phyloP scores from a whole-genome alignment of 805 yeast species.

The Metschnikowia similis region DNA sequence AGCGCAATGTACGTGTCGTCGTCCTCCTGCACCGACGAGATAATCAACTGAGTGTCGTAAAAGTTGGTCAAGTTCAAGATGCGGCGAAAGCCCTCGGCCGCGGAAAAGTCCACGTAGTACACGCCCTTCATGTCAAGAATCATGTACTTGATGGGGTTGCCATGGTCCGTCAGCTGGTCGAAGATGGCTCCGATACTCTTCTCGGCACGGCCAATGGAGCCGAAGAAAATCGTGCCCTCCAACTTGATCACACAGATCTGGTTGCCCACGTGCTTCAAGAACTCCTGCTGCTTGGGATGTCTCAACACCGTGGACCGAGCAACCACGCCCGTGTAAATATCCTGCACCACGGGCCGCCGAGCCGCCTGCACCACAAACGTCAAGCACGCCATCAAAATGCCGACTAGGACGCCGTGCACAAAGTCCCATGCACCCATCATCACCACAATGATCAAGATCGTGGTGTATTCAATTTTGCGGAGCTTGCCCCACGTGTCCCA shows the following conservation, averaged over 20 bases:
- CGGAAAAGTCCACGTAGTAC: conserved; percentile 81
- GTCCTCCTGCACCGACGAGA: conserved; percentile 71
- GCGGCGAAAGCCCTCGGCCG: conserved; percentile 91
- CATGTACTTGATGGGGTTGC: conserved; percentile 69
- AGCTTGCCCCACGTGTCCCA: conserved; percentile 80
- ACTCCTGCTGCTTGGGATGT: conserved; percentile 84
- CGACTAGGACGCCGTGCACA: conserved; percentile 87
- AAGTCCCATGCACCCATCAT: conserved; percentile 96
- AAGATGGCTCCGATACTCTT: conserved; percentile 61
- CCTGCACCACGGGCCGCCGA: conserved; percentile 72
- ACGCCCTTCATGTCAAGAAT: conserved; percentile 84
- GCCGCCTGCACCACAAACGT: conserved; percentile 95
- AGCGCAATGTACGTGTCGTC: conserved; percentile 67
- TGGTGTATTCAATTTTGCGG: conserved; percentile 71
- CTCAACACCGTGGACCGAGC: conserved; percentile 91
- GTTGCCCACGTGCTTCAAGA: conserved; percentile 78
- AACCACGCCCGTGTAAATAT: conserved; percentile 78
- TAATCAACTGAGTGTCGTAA: conserved; percentile 63
- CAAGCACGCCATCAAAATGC: conserved; percentile 85
- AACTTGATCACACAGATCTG: conserved; percentile 85
- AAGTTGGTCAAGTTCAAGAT: conserved; percentile 73
- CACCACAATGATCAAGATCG: conserved; percentile 80
- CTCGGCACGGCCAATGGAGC: conserved; percentile 92
- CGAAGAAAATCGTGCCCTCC: conserved; percentile 88
- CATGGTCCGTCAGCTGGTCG: conserved; percentile 47